Base-by-base conservation (phyloP, 257 asterid genomes). In the Gentiana macrophylla region DNA sequence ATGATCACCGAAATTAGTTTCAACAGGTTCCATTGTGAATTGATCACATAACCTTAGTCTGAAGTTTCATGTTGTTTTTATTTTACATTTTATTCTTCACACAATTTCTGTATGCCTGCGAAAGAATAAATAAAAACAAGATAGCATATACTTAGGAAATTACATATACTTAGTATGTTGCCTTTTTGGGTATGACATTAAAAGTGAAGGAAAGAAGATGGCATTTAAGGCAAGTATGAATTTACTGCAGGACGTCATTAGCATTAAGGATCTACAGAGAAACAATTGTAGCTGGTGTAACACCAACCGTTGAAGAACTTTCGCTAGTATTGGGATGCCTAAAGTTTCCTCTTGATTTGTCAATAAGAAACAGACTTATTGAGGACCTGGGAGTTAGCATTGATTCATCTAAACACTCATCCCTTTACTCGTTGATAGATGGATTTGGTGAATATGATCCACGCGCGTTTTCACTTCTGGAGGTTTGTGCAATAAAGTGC, bases 391-490 rank as follows among this genome's bases (percentile, higher is more conserved):
- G 86, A 59, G 70, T 76, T 61, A 67, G 77, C 57, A 37, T 57
- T 51, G 67, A 67, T 67, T 51, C 62, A 46, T 73, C 86, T 43
- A 81, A 76, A 79, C 77, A 75, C 55, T 72, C 79, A 68, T 70
- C 79, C 67, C 70, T 79, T 47, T 74, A 66, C 66, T 77, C 96
- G 46, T 74, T 88, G 77, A 63, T 91, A 76, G 94, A 87, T 72
- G 98, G 98, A 62, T 91, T 87, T 71, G 94, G 96, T 60, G 98
- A 84, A 77, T 87, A 86, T 71, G 98, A 91, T 77, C 81, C 98
- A 57, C 95, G 96, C 38, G 95, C 96, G 43, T 77, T 88, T 69
- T 87, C 96, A 49, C 74, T 91, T 54, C 80, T 91, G 55, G 96
- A 90, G 98, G 98, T 90, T 35, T 45, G 80, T 68, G 49, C 52